Conservation (phyloP, 495 filamentous ascomycete species). For the Xylaria bambusicola region DNA sequence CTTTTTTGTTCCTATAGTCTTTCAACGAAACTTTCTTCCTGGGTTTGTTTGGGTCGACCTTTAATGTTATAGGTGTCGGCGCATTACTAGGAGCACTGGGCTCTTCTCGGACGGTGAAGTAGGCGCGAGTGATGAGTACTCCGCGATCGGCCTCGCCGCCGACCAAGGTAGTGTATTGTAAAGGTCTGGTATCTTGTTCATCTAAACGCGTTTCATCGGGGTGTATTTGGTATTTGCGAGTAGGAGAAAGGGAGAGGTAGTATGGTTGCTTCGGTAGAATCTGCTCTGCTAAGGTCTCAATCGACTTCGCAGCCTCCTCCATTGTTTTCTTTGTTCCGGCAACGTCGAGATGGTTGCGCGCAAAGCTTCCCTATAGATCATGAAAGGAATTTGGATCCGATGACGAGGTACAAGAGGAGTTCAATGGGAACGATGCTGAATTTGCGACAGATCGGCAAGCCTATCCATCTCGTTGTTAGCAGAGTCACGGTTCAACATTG, state of each 20-base stretch:
- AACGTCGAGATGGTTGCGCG: slow-evolving; percentile 35
- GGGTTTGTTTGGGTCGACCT: slow-evolving; percentile 44
- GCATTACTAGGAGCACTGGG: slow-evolving; percentile 28
- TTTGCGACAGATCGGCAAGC: slow-evolving; percentile 6
- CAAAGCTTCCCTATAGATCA: slow-evolving; percentile 22
- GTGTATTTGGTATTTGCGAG: slow-evolving; percentile 37
- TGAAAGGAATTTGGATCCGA: slow-evolving; percentile 2
- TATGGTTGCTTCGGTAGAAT: slow-evolving; percentile 47
- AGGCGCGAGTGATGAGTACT: slow-evolving; percentile 45
- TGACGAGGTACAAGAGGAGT: not conserved
- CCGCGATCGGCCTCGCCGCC: slow-evolving; percentile 47
- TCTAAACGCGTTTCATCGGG: slow-evolving; percentile 42
- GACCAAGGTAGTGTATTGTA: slow-evolving; percentile 49
- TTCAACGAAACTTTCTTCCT: slow-evolving; percentile 47
- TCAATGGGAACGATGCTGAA: not conserved
- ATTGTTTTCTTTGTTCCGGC: slow-evolving; percentile 43
- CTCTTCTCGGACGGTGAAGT: slow-evolving; percentile 48
- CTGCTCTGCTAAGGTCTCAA: slow-evolving; percentile 43
- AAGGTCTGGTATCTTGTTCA: slow-evolving; percentile 34
- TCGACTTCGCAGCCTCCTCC: slow-evolving; percentile 51
- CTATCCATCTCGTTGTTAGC: slow-evolving; percentile 9
- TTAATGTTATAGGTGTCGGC: slow-evolving; percentile 24
- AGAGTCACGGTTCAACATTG: slow-evolving; percentile 3
- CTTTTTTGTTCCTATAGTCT: slow-evolving; percentile 49
- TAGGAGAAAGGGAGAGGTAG: slow-evolving; percentile 43